Base-by-base conservation (phyloP, 768 basidiomycete genomes). In the Lenzites betulinus region DNA sequence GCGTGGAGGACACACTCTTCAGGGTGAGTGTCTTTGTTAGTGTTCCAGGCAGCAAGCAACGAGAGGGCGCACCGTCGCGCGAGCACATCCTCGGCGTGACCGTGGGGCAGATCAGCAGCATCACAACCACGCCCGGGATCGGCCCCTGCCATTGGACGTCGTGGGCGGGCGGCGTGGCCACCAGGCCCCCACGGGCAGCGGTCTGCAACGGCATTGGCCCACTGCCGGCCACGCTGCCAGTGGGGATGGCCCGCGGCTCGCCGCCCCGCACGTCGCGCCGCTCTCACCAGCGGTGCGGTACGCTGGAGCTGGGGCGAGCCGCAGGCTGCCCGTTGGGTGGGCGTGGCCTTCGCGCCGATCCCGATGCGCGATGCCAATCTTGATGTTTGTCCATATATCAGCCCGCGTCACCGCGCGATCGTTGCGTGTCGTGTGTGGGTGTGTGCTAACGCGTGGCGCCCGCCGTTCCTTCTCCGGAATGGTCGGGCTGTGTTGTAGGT, bases 1-100 rank as follows among this genome's bases (percentile, higher is more conserved):
- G 82, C 33, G 83, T 90, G 13, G 79, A 82, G 59, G 80, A 85
- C 66, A 84, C 81, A 11, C 70, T 91, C 57, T 91, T 91, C 73
- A 89, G 88, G 67, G 89, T 88, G 63, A 33, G 81, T 73, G 54
- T n/a, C n/a, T n/a, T n/a, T n/a, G n/a, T n/a, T n/a, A n/a, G n/a
- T n/a, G n/a, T n/a, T n/a, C n/a, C n/a, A n/a, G n/a, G n/a, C n/a
- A n/a, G n/a, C n/a, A n/a, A n/a, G n/a, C n/a, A n/a, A n/a, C n/a
- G n/a, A n/a, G n/a, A n/a, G n/a, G n/a, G n/a, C n/a, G n/a, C n/a
- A n/a, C n/a, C n/a, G n/a, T n/a, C n/a, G n/a, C n/a, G n/a, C n/a
- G n/a, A n/a, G 30, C 6, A 11, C 30, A 33, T 33, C 6, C 30
- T 5, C 30, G 11, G 4, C 30, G 30, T 33, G 30, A 11, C 30